Evolutionary conservation across 768 basidiomycete species (phyloP).

Genomic region (Gloeopeniophorella convolvens): DNA sequence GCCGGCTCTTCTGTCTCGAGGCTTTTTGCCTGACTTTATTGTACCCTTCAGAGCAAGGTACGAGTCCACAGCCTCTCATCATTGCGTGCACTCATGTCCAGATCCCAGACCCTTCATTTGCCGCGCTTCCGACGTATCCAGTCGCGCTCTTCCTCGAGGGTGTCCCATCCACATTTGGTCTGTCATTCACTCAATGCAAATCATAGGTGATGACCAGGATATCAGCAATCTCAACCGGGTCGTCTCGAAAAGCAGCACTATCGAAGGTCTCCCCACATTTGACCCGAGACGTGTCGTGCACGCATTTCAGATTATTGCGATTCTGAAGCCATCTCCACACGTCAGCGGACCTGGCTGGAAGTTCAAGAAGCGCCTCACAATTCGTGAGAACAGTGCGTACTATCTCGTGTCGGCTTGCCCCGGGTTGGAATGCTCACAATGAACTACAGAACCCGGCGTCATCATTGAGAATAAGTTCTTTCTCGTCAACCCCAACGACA

Average conservation of each 20-base stretch:
- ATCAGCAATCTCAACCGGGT: conserved; percentile 60
- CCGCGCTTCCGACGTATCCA: conserved; percentile 80
- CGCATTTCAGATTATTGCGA: conserved; percentile 71
- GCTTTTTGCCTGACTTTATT: neutral
- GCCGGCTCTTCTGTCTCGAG: conserved; percentile 16
- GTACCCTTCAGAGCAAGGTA: conserved; percentile 27
- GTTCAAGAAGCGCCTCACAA: conserved; percentile 53
- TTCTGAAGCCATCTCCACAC: conserved; percentile 68
- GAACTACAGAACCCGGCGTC: conserved; percentile 59
- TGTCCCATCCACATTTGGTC: conserved; percentile 18
- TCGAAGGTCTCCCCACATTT: conserved; percentile 65
- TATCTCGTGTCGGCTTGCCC: neutral
- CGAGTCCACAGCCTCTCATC: neutral
- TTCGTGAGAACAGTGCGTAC: conserved; percentile 75
- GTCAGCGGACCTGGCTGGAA: conserved; percentile 79
- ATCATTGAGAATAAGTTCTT: conserved; percentile 57
- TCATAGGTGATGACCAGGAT: conserved; percentile 50
- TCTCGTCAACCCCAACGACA: conserved; percentile 57
- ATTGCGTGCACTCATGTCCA: neutral
- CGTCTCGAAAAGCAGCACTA: conserved; percentile 29
- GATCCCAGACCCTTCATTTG: conserved; percentile 55
- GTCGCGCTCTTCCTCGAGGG: conserved; percentile 73
- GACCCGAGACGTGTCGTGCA: conserved; percentile 68
- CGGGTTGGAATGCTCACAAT: neutral
- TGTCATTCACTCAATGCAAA: neutral